Conservation (phyloP, 106 monocot species). For the Posidonia australis region DNA sequence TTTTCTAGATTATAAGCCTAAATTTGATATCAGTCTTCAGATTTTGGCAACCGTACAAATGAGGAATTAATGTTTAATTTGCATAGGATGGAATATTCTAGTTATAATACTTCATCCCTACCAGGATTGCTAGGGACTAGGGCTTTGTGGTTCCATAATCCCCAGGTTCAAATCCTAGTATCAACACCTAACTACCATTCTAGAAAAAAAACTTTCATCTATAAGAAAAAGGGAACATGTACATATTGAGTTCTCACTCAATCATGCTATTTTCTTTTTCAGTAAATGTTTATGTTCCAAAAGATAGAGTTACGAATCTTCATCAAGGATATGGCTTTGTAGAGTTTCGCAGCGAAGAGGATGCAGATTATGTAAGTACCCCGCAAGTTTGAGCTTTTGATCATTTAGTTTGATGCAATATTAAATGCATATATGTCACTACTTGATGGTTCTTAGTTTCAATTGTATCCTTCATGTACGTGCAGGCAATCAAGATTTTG, state of each 20-base stretch:
- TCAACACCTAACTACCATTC: no score
- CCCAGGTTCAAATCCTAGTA: no score
- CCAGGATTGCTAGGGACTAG: no score
- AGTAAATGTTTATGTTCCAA: constrained; percentile 99
- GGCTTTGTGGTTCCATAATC: no score
- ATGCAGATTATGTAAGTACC: constrained; percentile 89
- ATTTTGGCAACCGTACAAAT: no score
- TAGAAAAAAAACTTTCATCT: no score
- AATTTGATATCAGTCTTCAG: no score
- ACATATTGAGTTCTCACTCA: neutral
- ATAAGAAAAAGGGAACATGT: neutral
- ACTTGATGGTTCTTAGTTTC: neutral
- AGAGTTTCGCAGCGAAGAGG: constrained; percentile 95
- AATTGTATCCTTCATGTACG: neutral
- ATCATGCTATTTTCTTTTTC: constrained; percentile 11
- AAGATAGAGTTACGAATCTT: constrained; percentile 98
- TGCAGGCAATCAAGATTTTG: constrained; percentile 91
- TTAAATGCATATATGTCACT: neutral
- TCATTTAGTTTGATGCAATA: neutral
- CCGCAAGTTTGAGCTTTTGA: neutral
- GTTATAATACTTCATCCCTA: no score
- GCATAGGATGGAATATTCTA: no score
- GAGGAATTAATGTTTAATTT: no score
- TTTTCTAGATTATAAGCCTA: no score
- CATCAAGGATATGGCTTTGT: constrained; percentile 98